Evolutionary conservation across 257 asterid species (phyloP).

Genomic region (Solanum bulbocastanum): DNA sequence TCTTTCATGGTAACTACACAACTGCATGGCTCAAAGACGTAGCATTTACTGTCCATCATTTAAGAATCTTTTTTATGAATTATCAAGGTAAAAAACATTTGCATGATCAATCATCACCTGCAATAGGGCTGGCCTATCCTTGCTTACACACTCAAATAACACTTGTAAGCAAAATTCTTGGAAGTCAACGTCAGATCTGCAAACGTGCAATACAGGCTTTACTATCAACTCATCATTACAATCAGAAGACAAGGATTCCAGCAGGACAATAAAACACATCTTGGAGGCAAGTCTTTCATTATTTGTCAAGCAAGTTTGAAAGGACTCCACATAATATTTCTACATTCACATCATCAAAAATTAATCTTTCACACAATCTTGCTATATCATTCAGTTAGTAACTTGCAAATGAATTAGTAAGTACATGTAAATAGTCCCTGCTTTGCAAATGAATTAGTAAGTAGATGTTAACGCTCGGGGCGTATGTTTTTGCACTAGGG

Average conservation of each 20-base stretch:
- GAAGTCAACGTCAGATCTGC: slow-evolving; percentile 75
- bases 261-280: neutral
- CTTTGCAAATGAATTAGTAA: neutral
- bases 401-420: neutral
- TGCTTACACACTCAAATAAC: slow-evolving; percentile 93
- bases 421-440: neutral
- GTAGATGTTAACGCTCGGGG: neutral
- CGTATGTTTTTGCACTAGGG: neutral
- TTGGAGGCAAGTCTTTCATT: neutral
- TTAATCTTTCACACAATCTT: neutral
- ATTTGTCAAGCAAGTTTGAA: neutral
- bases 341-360: neutral
- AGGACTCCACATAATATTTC: neutral
- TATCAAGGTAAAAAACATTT: neutral
- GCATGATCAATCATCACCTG: slow-evolving; percentile 40
- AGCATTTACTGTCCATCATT: neutral
- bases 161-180: slow-evolving; percentile 91
- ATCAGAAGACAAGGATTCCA: neutral
- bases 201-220: slow-evolving; percentile 1
- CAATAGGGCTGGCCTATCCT: slow-evolving; percentile 85
- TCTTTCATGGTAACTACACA: neutral
- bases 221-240: neutral
- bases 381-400: neutral
- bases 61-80: neutral
- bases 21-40: neutral